These are phyloP conservation scores for Ogataea parapolymorpha DNA, from an alignment of 805 yeast genomes.

Conservation along the genomic window DNA sequence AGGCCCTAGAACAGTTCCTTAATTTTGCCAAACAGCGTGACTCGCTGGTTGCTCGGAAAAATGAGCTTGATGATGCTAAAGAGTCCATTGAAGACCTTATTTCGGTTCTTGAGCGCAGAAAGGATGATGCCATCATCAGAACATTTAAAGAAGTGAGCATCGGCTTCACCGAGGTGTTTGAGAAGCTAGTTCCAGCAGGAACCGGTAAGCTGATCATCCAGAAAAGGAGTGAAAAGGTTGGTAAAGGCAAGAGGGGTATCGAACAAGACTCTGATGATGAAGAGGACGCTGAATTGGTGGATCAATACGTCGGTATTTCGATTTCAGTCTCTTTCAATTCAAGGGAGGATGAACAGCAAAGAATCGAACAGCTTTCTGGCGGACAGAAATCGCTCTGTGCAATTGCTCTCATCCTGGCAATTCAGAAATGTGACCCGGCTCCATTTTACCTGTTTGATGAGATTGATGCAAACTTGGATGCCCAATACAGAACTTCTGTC, in stretches of 20 bases:
- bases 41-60: slow-evolving; percentile 59
- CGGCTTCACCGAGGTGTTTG: slow-evolving; percentile 73
- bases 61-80: slow-evolving; percentile 67
- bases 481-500: slow-evolving; percentile 85
- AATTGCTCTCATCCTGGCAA: slow-evolving; percentile 86
- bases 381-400: slow-evolving; percentile 98
- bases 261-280: slow-evolving; percentile 20
- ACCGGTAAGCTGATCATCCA: slow-evolving; percentile 70
- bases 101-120: slow-evolving; percentile 65
- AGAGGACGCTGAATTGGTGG: slow-evolving; percentile 33
- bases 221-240: slow-evolving; percentile 29
- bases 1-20: slow-evolving; percentile 80
- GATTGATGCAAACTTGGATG: slow-evolving; percentile 92
- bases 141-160: slow-evolving; percentile 75
- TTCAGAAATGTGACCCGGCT: slow-evolving; percentile 94
- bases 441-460: slow-evolving; percentile 96
- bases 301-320: slow-evolving; percentile 74
- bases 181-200: slow-evolving; percentile 79
- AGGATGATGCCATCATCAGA: slow-evolving; percentile 74
- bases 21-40: slow-evolving; percentile 72
- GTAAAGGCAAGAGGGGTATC: slow-evolving; percentile 12
- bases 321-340: slow-evolving; percentile 89
- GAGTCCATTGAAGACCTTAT: slow-evolving; percentile 72
- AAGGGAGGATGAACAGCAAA: slow-evolving; percentile 76
- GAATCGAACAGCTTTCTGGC: slow-evolving; percentile 90